These are phyloP conservation scores for Kwoniella mangroviensis DNA, from an alignment of 768 basidiomycete genomes.

Conservation along the genomic window DNA sequence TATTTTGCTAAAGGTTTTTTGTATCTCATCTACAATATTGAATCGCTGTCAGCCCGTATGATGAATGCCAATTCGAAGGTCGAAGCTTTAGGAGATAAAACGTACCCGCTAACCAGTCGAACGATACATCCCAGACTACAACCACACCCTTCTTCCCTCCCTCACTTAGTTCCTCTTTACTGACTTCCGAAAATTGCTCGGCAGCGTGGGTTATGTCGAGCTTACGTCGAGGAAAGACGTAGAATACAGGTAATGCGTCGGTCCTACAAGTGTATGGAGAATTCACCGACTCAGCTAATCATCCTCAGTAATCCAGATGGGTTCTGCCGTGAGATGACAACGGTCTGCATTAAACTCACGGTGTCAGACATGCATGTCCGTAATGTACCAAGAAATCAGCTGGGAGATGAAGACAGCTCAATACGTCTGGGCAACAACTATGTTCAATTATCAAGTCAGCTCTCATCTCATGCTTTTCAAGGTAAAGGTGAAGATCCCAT, in stretches of 20 bases:
- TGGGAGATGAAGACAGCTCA: conserved; percentile 90
- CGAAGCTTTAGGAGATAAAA: too few species aligned
- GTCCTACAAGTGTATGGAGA: too few species aligned
- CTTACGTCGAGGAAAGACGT: conserved; percentile 79
- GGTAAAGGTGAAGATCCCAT: too few species aligned
- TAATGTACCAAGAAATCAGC: conserved; percentile 93
- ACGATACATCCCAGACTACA: conserved; percentile 77
- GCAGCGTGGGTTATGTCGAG: conserved; percentile 63
- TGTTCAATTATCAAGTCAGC: background rate
- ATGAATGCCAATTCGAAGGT: too few species aligned
- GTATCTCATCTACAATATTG: conserved; percentile 45
- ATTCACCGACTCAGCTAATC: background rate
- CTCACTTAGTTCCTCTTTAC: conserved; percentile 31
- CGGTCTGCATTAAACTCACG: conserved; percentile 62
- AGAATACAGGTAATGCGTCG: conserved; percentile 83
- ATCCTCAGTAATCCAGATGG: too few species aligned
- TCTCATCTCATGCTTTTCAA: background rate
- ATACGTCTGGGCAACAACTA: conserved; percentile 96
- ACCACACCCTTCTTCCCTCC: conserved; percentile 59
- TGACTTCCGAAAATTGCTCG: conserved; percentile 32
- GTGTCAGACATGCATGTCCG: conserved; percentile 92
- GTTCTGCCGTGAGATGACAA: too few species aligned
- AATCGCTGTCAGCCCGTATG: too few species aligned
- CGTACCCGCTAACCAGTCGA: conserved; percentile 70
- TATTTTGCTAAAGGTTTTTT: conserved; percentile 25